Evolutionary conservation across 257 asterid genomes (phyloP).

Genomic region (Catharanthus roseus): DNA sequence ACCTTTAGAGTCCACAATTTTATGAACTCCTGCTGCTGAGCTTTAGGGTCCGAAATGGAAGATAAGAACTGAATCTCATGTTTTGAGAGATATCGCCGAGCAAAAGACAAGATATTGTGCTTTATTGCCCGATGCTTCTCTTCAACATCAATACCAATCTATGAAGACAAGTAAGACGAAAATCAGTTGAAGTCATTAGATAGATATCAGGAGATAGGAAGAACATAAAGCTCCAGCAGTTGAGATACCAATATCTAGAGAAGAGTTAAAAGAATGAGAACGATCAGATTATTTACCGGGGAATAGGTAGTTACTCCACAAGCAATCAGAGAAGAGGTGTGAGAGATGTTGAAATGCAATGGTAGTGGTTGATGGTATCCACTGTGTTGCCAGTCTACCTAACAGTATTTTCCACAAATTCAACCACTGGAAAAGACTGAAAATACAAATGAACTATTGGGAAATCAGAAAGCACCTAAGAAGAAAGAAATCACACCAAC

Average conservation of each 20-base stretch:
- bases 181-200: conserved; percentile 8
- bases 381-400: conserved; percentile 60
- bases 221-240: not conserved
- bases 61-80: conserved; percentile 52
- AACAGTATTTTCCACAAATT: conserved; percentile 20
- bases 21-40: conserved; percentile 71
- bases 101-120: conserved; percentile 58
- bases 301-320: conserved; percentile 68
- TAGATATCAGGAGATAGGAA: conserved; percentile 1
- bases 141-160: conserved; percentile 95
- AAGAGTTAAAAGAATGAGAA: conserved; percentile 6
- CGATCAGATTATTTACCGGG: conserved; percentile 49
- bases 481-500: conserved; percentile 28
- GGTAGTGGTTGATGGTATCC: conserved; percentile 46
- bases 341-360: conserved; percentile 83
- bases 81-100: conserved; percentile 64
- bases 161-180: conserved; percentile 12
- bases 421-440: not conserved
- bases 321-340: conserved; percentile 81
- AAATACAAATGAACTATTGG: conserved; percentile 7
- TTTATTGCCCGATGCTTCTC: conserved; percentile 57
- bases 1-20: conserved; percentile 97
- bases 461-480: not conserved
- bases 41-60: conserved; percentile 55
- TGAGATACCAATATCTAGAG: not conserved